phyloP scores from a whole-genome alignment of 108 stramenopile species.

The Bacterosira constricta region DNA sequence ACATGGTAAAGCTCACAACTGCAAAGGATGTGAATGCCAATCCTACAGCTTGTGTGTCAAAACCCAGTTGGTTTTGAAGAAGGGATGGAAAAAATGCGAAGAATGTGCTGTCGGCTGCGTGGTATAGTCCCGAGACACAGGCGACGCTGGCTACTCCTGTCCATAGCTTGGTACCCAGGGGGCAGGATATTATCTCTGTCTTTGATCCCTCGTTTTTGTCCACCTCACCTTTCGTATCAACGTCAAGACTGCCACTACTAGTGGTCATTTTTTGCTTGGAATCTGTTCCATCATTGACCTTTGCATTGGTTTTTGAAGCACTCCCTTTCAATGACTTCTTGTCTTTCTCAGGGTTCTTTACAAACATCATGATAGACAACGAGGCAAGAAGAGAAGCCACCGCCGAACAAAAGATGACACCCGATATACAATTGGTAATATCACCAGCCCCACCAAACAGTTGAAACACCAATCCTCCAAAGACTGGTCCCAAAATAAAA shows the following conservation, averaged over 20 bases:
- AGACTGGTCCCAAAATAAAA: constrained; percentile 71
- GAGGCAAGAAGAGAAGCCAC: constrained; percentile 65
- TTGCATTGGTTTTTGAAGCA: background rate
- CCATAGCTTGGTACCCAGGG: constrained; percentile 67
- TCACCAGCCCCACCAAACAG: constrained; percentile 11
- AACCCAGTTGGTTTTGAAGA: constrained; percentile 45
- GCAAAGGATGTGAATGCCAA: constrained; percentile 69
- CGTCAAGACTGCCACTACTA: background rate
- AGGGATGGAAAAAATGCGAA: constrained; percentile 81
- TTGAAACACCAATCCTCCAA: constrained; percentile 67
- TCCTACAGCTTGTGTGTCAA: constrained; percentile 63
- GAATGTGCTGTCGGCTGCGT: constrained; percentile 76
- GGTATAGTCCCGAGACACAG: constrained; percentile 66
- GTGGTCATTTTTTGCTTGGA: background rate
- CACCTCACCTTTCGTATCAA: background rate
- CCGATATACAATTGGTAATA: constrained; percentile 46
- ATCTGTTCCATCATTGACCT: background rate
- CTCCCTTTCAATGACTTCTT: background rate
- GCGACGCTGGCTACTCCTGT: constrained; percentile 78
- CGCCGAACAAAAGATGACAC: constrained; percentile 67
- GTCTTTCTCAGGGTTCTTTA: constrained; percentile 18
- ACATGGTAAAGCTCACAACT: constrained; percentile 67
- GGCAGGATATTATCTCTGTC: constrained; percentile 62
- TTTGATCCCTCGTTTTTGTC: background rate
- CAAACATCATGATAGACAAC: constrained; percentile 41